Base-by-base conservation (phyloP, 2,329 filamentous ascomycete species). In the Scolecobasidium constrictum region DNA sequence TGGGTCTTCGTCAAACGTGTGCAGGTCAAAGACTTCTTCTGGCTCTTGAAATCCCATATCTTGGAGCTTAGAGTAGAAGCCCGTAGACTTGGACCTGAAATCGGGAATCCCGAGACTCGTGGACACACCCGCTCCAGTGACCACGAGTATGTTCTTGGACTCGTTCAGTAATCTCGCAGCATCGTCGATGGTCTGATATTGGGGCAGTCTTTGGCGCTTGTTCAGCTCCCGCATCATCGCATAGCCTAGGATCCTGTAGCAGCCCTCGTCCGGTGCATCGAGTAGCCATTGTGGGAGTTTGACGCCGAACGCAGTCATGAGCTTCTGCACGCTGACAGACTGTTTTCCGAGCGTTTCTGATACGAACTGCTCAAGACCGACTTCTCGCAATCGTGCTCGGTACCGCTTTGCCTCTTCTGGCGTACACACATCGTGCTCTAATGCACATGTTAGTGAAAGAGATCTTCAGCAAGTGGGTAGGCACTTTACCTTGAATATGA, bases 41-140 rank as follows among this genome's bases (percentile, higher is more conserved):
- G 90, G 90, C 53, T 95, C 88, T 49, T 69, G 77, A 47, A 79
- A 71, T 5, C 86, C 87, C 47, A 92, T 73, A 54, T 86, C 77
- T 52, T 77, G 79, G 40, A 96, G 71, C 57, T 87, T 82, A 36
- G 86, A 81, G 64, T 96, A 96, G 44, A 96, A 81, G 39, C 90
- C 90, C 1, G 81, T 94, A 55, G 86, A 83, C 61, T 92, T 92
- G 41, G 88, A 95, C 50, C 92, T 81, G 57, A 98, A 98, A 61
- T 98, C 92, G 4, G 92, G 92, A 46, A 98, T 96, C 47, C 92
- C 92, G 16, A 98, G 77, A 40, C 86, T 94, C 1, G 92, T 98
- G 19, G 88, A 95, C 52, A 98, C 96, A 51, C 92, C 92, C 15
- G 92, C 92, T 40, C 92, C 92, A 1, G 92, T 96, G 51, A 98